Percentiles rank a stretch among this genome's conserved stretches.
These are phyloP conservation scores for Pichia deserticola DNA, from an alignment of 805 yeast genomes.

Conservation along the genomic window DNA sequence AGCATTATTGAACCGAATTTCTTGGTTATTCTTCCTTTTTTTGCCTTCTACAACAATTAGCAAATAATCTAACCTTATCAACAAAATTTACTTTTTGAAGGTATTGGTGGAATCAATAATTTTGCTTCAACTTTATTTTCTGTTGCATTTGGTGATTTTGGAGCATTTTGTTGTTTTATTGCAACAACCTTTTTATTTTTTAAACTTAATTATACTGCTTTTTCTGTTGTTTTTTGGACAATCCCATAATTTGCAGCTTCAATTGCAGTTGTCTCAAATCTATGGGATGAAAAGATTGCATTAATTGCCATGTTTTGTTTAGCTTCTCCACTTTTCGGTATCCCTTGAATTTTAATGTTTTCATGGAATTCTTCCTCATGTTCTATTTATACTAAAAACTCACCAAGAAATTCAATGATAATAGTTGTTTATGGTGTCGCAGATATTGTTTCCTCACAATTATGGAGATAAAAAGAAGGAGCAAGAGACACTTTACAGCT, in stretches of 20 bases:
- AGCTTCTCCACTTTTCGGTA: constrained; percentile 34
- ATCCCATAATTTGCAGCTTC: constrained; percentile 11
- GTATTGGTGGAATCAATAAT: constrained; percentile 32
- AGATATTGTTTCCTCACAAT: constrained; percentile 49
- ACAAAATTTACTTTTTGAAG: constrained; percentile 40
- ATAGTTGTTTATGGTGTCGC: constrained; percentile 43
- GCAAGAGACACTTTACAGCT: constrained; percentile 43
- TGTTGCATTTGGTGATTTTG: constrained; percentile 47
- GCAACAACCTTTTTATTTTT: constrained; percentile 30
- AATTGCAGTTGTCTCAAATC: neutral
- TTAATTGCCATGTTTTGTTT: constrained; percentile 40
- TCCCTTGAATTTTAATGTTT: constrained; percentile 21
- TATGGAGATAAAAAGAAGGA: constrained; percentile 42
- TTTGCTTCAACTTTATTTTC: constrained; percentile 45
- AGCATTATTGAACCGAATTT: constrained; percentile 40
- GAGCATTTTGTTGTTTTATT: constrained; percentile 33
- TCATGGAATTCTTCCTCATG: constrained; percentile 26
- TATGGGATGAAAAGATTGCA: constrained; percentile 30
- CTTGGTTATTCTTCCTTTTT: constrained; percentile 36
- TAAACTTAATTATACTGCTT: constrained; percentile 30
- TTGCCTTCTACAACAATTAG: constrained; percentile 38
- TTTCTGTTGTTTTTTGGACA: constrained; percentile 18
- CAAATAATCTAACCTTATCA: constrained; percentile 47
- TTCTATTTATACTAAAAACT: constrained; percentile 44
- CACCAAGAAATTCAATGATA: constrained; percentile 40